A percentile compares a stretch with the other conserved stretches of the same genome.
Conservation (phyloP, 139 green algal species). For the Closterium sp. region DNA sequence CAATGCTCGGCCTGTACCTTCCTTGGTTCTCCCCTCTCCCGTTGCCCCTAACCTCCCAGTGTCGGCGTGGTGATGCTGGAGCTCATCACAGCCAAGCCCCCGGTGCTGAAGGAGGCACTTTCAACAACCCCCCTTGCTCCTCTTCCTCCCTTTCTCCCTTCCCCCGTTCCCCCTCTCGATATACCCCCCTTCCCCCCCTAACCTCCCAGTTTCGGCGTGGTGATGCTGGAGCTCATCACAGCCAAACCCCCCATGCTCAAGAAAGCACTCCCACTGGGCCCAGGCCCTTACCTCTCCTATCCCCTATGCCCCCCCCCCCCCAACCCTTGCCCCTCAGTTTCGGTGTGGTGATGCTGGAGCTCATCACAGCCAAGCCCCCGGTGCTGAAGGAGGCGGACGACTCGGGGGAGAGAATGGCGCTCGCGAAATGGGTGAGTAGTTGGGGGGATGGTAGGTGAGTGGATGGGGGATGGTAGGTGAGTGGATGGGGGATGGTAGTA, state of each 20-base stretch:
- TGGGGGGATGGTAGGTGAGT: background rate
- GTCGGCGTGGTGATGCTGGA: background rate
- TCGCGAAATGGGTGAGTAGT: background rate
- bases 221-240: background rate
- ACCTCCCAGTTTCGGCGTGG: background rate
- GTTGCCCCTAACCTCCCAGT: background rate
- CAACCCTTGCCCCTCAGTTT: background rate
- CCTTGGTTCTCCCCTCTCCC: too few species aligned
- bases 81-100: background rate
- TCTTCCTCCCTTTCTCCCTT: background rate
- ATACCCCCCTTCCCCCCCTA: background rate
- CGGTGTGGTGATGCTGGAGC: background rate
- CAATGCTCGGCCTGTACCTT: too few species aligned
- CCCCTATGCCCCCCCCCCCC: background rate
- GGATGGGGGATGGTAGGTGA: background rate
- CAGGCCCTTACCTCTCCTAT: background rate
- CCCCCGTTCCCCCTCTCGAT: too few species aligned
- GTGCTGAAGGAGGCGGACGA: background rate
- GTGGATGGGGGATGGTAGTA: background rate
- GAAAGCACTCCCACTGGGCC: background rate
- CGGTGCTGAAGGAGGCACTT: background rate
- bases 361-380: slow-evolving; percentile 3
- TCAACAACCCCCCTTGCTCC: background rate
- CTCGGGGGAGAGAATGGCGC: background rate
- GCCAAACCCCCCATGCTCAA: background rate